Evolutionary conservation across 495 filamentous ascomycete species (phyloP).

Genomic region (Penicillium fimorum): DNA sequence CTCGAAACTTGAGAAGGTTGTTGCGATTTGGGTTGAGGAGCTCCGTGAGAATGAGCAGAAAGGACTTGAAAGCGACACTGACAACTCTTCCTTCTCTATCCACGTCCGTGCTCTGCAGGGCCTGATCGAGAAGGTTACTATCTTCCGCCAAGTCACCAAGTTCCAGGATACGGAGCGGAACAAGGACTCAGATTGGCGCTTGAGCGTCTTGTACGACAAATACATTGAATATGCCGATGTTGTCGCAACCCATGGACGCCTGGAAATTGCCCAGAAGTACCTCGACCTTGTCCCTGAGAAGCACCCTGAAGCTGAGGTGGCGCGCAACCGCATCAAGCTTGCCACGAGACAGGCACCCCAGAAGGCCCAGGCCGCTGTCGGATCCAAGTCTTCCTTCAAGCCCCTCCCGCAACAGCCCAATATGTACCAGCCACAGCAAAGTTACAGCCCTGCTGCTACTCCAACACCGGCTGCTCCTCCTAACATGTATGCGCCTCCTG

Average conservation of each 20-base stretch:
- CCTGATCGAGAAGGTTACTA: constrained; percentile 96
- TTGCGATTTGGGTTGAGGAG: constrained; percentile 88
- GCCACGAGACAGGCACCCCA: constrained; percentile 69
- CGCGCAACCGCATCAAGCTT: constrained; percentile 79
- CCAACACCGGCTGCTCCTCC: constrained; percentile 20
- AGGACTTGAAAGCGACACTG: constrained; percentile 61
- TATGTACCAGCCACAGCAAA: constrained; percentile 40
- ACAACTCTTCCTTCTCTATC: constrained; percentile 83
- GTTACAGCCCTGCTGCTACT: constrained; percentile 35
- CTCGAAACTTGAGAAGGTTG: constrained; percentile 95
- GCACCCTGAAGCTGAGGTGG: constrained; percentile 86
- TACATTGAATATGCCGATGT: constrained; percentile 97
- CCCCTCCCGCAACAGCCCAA: constrained; percentile 41
- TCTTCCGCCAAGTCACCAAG: constrained; percentile 92
- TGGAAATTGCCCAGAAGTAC: constrained; percentile 86
- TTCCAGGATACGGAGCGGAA: constrained; percentile 77
- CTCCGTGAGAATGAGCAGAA: constrained; percentile 77
- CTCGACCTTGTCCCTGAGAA: constrained; percentile 81
- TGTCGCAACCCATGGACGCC: constrained; percentile 82
- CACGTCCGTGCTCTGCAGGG: constrained; percentile 85
- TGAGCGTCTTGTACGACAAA: constrained; percentile 84
- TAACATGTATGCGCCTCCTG: constrained; percentile 39
- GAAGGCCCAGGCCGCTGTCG: constrained; percentile 29
- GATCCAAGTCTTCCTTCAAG: constrained; percentile 29
- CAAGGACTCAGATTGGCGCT: constrained; percentile 78